Evolutionary conservation across 2,329 filamentous ascomycete species (phyloP), one percentile per base, ranked within the genome.

Genomic region (Fusarium metavorans): DNA sequence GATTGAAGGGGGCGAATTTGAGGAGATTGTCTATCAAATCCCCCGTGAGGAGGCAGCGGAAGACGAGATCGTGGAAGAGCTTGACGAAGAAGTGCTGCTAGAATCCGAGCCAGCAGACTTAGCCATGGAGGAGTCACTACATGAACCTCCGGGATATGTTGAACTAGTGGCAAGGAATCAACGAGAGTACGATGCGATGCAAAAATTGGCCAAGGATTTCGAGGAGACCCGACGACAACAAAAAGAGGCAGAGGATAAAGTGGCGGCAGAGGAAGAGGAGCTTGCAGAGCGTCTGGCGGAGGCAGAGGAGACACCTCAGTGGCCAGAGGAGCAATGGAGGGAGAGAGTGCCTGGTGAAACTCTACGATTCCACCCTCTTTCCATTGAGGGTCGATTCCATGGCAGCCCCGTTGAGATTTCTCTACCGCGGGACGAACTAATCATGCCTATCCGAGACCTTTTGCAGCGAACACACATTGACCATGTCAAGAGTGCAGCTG

Each of bases 401-500:
- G 94, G 94, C 1, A 88, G 86, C 25, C 94, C 95, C 2, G 88
- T 88, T 45, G 97, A 95, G 10, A 82, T 98, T 16, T 87, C 89
- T n/a, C 84, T 98, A 5, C 95, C 96, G 0, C 89, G 90, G 73
- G 85, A 87, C n/a, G 86, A 89, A 4, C 88, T 98, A 45, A 88
- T 93, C 10, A 85, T 88, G 5, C 95, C 95, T 0, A 91, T 97
- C 20, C 87, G 90, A 2, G 83, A 89, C 6, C 86, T 98, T 3
- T 86, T 98, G 3, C 87, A 87, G 16, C 86, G 92, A 65, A 90
- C 91, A 64, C 90, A 94, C 67, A 90, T 92, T 50, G 93, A 91
- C 66, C 97, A 99, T 80, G 86, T 98, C 35, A 87, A 88, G 37
- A 88, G 92, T 66, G 88, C 93, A 2, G 94, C 95, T 1, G 90